Percentiles rank a stretch among this genome's conserved stretches.
These are phyloP conservation scores for Eucalyptus victrix DNA, from an alignment of 345 rosid genomes.

Conservation along the genomic window DNA sequence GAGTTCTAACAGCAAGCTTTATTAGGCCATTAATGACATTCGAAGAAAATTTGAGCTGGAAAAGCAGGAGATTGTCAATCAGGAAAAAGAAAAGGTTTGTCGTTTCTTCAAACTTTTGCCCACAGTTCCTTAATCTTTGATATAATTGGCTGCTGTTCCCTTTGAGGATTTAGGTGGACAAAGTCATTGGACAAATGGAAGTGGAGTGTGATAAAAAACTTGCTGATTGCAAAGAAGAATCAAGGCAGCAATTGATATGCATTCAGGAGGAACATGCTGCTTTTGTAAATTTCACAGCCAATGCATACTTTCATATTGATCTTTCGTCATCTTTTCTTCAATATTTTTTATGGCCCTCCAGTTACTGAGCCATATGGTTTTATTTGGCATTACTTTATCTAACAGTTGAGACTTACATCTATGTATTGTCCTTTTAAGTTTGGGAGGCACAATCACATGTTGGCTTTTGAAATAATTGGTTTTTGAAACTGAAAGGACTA, in stretches of 20 bases:
- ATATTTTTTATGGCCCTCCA: neutral
- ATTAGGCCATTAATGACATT: slow-evolving; percentile 80
- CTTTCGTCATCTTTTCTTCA: neutral
- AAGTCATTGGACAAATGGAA: slow-evolving; percentile 32
- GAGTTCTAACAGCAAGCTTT: neutral
- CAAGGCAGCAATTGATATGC: slow-evolving; percentile 26
- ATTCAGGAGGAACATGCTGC: slow-evolving; percentile 63
- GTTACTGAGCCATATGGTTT: neutral
- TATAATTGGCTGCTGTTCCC: neutral
- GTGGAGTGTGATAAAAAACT: slow-evolving; percentile 38
- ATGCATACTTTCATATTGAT: slow-evolving; percentile 1
- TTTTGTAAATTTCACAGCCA: slow-evolving; percentile 24
- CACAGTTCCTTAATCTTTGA: neutral
- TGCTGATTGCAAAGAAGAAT: slow-evolving; percentile 46
- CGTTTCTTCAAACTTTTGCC: neutral
- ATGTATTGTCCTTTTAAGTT: neutral
- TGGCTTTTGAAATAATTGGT: neutral
- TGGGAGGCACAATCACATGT: neutral
- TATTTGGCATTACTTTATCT: neutral
- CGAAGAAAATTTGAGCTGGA: slow-evolving; percentile 74
- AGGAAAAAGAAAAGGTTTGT: slow-evolving; percentile 60
- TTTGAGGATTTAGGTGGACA: slow-evolving; percentile 41
- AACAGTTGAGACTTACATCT: neutral
- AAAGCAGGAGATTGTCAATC: slow-evolving; percentile 50
- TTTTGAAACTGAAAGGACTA: neutral